Base-by-base conservation (phyloP, 2,329 filamentous ascomycete species). In the Pestalotiopsis sp. region DNA sequence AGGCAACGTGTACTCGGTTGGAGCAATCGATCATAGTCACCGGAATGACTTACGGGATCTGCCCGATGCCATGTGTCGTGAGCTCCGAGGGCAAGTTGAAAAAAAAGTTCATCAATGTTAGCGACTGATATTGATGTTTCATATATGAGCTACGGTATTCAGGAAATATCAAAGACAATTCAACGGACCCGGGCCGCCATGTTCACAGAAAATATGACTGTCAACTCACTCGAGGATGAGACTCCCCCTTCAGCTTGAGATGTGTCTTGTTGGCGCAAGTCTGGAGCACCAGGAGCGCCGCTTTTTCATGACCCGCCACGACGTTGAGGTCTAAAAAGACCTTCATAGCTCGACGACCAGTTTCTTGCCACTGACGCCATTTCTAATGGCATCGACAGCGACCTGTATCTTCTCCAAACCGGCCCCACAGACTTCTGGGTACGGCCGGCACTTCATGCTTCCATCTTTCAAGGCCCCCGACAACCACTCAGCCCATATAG, bases 301-400 rank as follows among this genome's bases (percentile, higher is more conserved):
- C 14, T 52, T 17, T 59, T 27, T 5, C 14, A 5, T 52, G 45
- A 52, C 4, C 12, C 45, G 20, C 45, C 20, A 59, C 13, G 20
- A 27, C 23, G 14, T 59, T 12, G 6, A 7, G 23, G 13, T 23
- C 27, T 17, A 20, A n/a, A 36, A 27, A 36, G 14, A 20, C 27
- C 38, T 25, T 52, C 39, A 67, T 4, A 69, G 4, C 60, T 58
- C 27, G 20, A 83, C 77, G 20, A 84, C 81, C 23, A 84, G 23
- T 72, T 85, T 85, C 72, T 78, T 78, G 1, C 79, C 83, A 11
- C 80, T 82, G 2, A 84, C 80, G 2, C 82, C 81, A 62, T 79
- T 76, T 56, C 70, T 77, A 3, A 80, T 71, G 1, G 77, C 39
- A 71, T 83, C 78, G 45, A 84, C 68, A 0, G 77, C 83, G 9